These are phyloP conservation scores for Arthrobotrys entomopaga DNA, from an alignment of 2,329 filamentous ascomycete species.

Conservation along the genomic window DNA sequence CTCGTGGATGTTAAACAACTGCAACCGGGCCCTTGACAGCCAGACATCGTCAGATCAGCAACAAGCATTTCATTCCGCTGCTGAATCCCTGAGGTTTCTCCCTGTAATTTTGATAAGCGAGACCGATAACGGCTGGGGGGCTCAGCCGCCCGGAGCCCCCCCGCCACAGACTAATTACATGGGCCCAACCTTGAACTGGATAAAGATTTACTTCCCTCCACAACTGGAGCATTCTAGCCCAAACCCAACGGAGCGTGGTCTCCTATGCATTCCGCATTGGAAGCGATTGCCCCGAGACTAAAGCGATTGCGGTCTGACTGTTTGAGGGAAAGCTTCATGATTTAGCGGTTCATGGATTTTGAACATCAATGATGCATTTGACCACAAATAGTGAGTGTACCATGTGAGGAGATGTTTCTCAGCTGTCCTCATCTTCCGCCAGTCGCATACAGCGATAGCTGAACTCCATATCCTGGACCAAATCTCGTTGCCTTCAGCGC, in stretches of 20 bases:
- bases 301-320: not conserved
- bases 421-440: too few relatives aligned
- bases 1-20: not conserved
- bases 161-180: too few relatives aligned
- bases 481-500: too few relatives aligned
- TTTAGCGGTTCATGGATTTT: too few relatives aligned
- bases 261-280: conserved; percentile 18
- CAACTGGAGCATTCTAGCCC: conserved; percentile 36
- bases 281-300: conserved; percentile 4
- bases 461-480: too few relatives aligned
- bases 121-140: conserved; percentile 39
- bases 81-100: conserved; percentile 24
- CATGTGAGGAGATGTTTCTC: too few relatives aligned
- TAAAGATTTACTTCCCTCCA: conserved; percentile 26
- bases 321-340: conserved; percentile 5
- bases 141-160: conserved; percentile 11
- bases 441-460: too few relatives aligned
- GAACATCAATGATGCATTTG: too few relatives aligned
- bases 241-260: not conserved
- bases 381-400: too few relatives aligned
- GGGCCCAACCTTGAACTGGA: conserved; percentile 28
- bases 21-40: not conserved
- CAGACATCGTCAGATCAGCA: not conserved
- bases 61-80: conserved; percentile 6
- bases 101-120: conserved; percentile 52